Conservation (phyloP, 2,329 filamentous ascomycete genomes). For the Fusarium drepaniforme region DNA sequence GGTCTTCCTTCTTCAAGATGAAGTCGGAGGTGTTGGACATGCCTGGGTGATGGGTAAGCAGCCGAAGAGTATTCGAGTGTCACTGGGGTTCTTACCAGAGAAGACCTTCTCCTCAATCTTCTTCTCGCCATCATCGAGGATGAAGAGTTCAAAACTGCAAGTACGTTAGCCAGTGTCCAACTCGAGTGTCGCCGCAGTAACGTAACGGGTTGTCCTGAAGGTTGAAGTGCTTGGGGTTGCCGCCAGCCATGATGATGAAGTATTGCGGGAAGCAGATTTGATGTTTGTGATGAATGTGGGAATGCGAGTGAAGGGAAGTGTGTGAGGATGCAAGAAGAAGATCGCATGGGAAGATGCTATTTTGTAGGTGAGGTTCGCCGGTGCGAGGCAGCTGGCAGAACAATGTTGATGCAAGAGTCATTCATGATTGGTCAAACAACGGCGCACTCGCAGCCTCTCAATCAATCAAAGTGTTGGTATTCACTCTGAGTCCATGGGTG, state of each 20-base stretch:
- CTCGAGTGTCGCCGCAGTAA: constrained; percentile 19
- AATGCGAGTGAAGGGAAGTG: background rate
- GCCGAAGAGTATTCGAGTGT: background rate
- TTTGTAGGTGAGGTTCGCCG: background rate
- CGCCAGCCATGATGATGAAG: constrained; percentile 47
- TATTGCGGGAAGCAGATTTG: background rate
- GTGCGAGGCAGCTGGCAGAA: background rate
- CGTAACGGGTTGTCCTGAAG: constrained; percentile 52
- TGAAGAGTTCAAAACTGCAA: constrained; percentile 89
- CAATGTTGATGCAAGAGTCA: background rate
- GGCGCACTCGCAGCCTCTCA: background rate
- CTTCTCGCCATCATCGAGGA: constrained; percentile 89
- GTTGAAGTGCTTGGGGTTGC: constrained; percentile 56
- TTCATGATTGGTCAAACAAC: background rate
- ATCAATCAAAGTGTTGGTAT: background rate
- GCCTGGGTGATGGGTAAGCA: constrained; percentile 57
- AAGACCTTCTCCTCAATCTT: constrained; percentile 92
- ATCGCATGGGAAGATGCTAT: background rate
- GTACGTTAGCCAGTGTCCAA: constrained; percentile 36
- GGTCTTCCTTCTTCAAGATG: constrained; percentile 95
- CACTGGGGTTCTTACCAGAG: constrained; percentile 75
- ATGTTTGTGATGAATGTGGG: background rate
- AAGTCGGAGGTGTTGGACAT: constrained; percentile 97
- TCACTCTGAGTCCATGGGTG: background rate
- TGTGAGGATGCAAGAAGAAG: background rate